phyloP scores from a whole-genome alignment of 768 basidiomycete genomes.

The Austroboletus festivus region DNA sequence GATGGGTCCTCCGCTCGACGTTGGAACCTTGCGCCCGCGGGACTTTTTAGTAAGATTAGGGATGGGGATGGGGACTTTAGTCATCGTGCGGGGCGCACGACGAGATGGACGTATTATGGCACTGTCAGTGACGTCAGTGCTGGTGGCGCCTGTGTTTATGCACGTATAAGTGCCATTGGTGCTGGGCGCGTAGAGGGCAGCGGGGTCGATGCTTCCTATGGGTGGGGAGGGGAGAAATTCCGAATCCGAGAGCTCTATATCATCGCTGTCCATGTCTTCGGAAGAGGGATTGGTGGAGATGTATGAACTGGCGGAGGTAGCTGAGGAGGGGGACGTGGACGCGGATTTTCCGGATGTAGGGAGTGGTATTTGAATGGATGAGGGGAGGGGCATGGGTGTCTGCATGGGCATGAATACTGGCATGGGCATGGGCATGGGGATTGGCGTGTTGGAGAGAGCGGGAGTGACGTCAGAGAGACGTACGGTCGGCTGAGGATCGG shows the following conservation, averaged over 20 bases:
- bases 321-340: neutral
- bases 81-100: slow-evolving; percentile 22
- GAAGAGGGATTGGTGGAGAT: slow-evolving; percentile 2
- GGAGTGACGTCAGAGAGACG: slow-evolving; percentile 23
- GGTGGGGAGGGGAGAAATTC: slow-evolving; percentile 20
- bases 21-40: slow-evolving; percentile 48
- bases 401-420: neutral
- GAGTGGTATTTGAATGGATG: slow-evolving; percentile 4
- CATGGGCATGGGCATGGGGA: neutral
- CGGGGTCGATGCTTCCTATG: slow-evolving; percentile 9
- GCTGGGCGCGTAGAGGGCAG: slow-evolving; percentile 1
- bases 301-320: slow-evolving; percentile 1
- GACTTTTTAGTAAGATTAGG: slow-evolving; percentile 50
- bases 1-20: slow-evolving; percentile 25
- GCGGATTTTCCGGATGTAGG: no score
- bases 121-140: no score
- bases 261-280: slow-evolving; percentile 19
- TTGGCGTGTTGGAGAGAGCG: neutral
- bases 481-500: slow-evolving; percentile 16
- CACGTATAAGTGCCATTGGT: no score
- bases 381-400: neutral
- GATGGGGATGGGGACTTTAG: slow-evolving; percentile 41
- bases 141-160: no score
- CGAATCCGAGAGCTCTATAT: slow-evolving; percentile 24
- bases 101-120: slow-evolving; percentile 17